Percentiles rank a stretch among this genome's conserved stretches.
Conservation (phyloP, 2,329 filamentous ascomycete species). For the Akanthomyces muscarius region DNA sequence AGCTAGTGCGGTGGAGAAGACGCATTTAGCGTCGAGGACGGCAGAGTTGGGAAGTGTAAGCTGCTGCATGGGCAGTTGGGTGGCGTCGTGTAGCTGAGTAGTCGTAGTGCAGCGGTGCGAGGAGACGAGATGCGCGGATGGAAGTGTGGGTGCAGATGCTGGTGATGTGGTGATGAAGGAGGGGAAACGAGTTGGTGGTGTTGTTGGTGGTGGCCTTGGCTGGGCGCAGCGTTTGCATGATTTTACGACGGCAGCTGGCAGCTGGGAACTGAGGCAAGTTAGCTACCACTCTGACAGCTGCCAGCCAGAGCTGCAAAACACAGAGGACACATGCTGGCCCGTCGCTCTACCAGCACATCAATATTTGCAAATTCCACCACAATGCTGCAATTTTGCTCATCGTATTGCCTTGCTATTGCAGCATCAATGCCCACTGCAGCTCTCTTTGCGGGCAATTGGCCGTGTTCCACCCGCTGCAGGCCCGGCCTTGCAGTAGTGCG, state of each 20-base stretch:
- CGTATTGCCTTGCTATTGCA: background rate
- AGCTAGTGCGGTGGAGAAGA: background rate
- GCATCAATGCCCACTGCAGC: background rate
- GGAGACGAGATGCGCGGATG: background rate
- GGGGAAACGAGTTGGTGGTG: background rate
- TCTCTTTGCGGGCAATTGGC: background rate
- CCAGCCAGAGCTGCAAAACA: too few relatives aligned
- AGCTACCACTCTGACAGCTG: too few relatives aligned
- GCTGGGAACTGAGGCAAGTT: too few relatives aligned
- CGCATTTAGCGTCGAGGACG: background rate
- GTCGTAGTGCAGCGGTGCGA: background rate
- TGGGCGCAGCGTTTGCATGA: background rate
- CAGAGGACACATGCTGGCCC: too few relatives aligned
- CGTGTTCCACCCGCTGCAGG: background rate
- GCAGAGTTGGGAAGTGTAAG: background rate
- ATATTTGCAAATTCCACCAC: too few relatives aligned
- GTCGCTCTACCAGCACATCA: too few relatives aligned
- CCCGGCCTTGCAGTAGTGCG: slow-evolving; percentile 7
- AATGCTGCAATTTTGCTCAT: too few relatives aligned
- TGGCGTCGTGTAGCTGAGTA: slow-evolving; percentile 7
- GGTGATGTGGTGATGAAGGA: background rate
- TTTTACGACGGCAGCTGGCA: background rate
- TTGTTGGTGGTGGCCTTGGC: background rate
- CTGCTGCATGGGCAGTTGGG: background rate
- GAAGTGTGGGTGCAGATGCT: background rate